Evolutionary conservation across 805 yeast species (phyloP).

Genomic region (Jamesozyma lodderae): DNA sequence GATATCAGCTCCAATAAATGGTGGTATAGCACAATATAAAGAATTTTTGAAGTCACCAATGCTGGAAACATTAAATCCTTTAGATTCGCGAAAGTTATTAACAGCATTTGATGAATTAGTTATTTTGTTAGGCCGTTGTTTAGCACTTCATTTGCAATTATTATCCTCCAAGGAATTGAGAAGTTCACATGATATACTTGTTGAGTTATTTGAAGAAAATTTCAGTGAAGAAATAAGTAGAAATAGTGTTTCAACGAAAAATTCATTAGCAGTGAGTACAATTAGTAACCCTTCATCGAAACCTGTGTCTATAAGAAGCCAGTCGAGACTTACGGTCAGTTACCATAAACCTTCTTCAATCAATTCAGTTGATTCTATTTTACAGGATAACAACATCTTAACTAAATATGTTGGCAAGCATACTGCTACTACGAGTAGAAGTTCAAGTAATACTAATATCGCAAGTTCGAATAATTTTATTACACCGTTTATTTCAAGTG

Average conservation of each 20-base stretch:
- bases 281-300: too few relatives aligned
- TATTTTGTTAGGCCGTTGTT: conserved; percentile 52
- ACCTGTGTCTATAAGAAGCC: too few relatives aligned
- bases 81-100: conserved; percentile 25
- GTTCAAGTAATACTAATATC: too few relatives aligned
- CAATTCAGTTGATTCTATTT: too few relatives aligned
- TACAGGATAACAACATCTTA: too few relatives aligned
- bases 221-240: conserved; percentile 53
- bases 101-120: conserved; percentile 61
- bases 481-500: too few relatives aligned
- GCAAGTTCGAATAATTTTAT: too few relatives aligned
- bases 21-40: conserved; percentile 81
- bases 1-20: conserved; percentile 86
- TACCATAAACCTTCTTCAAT: too few relatives aligned
- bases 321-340: too few relatives aligned
- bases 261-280: too few relatives aligned
- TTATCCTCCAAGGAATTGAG: conserved; percentile 43
- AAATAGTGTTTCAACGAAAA: conserved; percentile 17
- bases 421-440: too few relatives aligned
- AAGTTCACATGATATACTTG: conserved; percentile 59
- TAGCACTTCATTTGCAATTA: conserved; percentile 58
- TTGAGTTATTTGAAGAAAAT: conserved; percentile 54
- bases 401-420: too few relatives aligned
- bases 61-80: conserved; percentile 27
- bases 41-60: conserved; percentile 41